Conservation (phyloP, 805 yeast genomes). For the Metschnikowia matae region DNA sequence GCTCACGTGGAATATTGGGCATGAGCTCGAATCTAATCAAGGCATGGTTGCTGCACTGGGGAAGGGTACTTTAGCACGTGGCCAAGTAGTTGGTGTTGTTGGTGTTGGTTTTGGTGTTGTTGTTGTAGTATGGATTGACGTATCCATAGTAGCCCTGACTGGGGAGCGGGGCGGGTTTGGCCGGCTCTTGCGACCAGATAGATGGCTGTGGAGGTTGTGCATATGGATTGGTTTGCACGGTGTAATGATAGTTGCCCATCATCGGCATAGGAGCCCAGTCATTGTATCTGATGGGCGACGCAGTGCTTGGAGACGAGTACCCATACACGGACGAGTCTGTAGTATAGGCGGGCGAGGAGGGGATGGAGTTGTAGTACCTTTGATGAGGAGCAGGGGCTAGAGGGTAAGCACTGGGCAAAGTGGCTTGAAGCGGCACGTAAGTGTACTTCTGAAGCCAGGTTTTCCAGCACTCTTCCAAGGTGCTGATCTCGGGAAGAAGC, state of each 20-base stretch:
- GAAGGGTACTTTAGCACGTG: conserved; percentile 2
- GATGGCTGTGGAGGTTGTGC: conserved; percentile 13
- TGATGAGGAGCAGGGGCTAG: conserved; percentile 1
- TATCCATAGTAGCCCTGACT: conserved; percentile 22
- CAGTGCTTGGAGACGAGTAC: conserved; percentile 23
- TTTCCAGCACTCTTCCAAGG: conserved; percentile 43
- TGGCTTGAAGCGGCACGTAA: conserved; percentile 4
- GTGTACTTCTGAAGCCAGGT: conserved; percentile 39
- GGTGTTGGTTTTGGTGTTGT: conserved; percentile 22
- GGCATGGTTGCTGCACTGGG: background rate
- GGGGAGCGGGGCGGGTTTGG: conserved; percentile 7
- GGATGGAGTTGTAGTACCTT: conserved; percentile 12
- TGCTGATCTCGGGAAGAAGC: conserved; percentile 35
- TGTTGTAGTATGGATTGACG: conserved; percentile 33
- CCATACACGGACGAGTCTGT: conserved; percentile 15
- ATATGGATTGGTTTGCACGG: conserved; percentile 2
- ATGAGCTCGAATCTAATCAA: background rate
- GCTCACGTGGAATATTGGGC: background rate
- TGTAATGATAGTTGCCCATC: conserved; percentile 2
- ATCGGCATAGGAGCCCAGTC: conserved; percentile 14
- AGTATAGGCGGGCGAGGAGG: conserved; percentile 20
- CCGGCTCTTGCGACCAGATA: conserved; percentile 22
- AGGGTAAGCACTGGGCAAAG: conserved; percentile 1
- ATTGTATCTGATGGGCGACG: conserved; percentile 25
- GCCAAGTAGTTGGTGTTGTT: conserved; percentile 18